Conservation (phyloP, 192 early-diverging fungal species). For the Entomortierella chlamydospora region DNA sequence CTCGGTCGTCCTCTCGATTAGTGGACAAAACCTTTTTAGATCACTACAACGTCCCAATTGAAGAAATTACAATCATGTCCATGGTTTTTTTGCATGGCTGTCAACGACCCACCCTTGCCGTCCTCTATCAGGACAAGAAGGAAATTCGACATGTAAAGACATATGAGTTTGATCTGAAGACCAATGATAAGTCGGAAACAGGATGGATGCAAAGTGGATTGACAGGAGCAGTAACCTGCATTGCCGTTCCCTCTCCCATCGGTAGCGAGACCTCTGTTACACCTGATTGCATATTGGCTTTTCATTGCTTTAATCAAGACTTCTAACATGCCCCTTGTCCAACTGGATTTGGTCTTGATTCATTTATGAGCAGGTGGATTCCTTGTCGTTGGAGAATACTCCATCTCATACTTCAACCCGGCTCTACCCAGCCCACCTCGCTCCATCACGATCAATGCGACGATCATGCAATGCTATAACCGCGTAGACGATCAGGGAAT, state of each 20-base stretch:
- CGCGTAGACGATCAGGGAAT: conserved; percentile 62
- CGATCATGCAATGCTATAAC: conserved; percentile 65
- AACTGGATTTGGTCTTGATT: neutral
- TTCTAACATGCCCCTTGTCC: neutral
- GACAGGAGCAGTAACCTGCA: conserved; percentile 58
- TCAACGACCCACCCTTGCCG: conserved; percentile 56
- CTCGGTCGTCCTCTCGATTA: conserved; percentile 11
- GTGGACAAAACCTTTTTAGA: conserved; percentile 16
- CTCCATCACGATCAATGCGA: conserved; percentile 58
- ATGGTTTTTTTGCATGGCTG: conserved; percentile 60
- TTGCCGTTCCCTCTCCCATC: conserved; percentile 67
- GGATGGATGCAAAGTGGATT: conserved; percentile 61
- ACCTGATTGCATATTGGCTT: too few species aligned
- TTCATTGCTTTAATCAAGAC: too few species aligned
- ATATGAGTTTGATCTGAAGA: conserved; percentile 66
- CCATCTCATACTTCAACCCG: conserved; percentile 63
- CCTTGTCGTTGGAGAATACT: conserved; percentile 66
- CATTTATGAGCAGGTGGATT: conserved; percentile 57
- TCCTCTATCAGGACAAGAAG: conserved; percentile 71
- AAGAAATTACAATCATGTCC: conserved; percentile 65
- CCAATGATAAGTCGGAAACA: conserved; percentile 51
- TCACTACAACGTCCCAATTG: conserved; percentile 38
- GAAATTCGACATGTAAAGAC: conserved; percentile 63
- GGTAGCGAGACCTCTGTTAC: too few species aligned
- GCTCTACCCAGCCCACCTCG: conserved; percentile 10